Evolutionary conservation across 371 early-diverging fungal genomes (phyloP).

Genomic region (Syncephalis fuscata): DNA sequence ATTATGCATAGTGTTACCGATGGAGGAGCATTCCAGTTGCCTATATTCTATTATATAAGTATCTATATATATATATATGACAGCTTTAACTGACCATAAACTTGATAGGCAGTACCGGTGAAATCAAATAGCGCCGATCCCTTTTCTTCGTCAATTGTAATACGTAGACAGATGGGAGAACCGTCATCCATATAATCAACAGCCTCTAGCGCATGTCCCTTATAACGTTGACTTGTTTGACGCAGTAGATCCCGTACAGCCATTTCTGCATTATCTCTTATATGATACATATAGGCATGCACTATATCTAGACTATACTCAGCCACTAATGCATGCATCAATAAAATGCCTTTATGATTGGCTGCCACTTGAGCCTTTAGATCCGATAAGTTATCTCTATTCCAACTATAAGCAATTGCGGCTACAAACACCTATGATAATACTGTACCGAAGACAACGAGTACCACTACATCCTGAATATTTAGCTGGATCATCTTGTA

Average conservation of each 20-base stretch:
- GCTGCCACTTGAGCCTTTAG: slow-evolving; percentile 92
- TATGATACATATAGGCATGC: slow-evolving; percentile 83
- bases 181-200: slow-evolving; percentile 92
- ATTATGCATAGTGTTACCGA: slow-evolving; percentile 27
- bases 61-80: neutral
- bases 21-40: slow-evolving; percentile 42
- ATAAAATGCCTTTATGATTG: slow-evolving; percentile 80
- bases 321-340: slow-evolving; percentile 61
- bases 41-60: neutral
- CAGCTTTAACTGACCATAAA: slow-evolving; percentile 40
- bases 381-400: slow-evolving; percentile 82
- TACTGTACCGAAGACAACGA: slow-evolving; percentile 29
- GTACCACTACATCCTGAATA: slow-evolving; percentile 81
- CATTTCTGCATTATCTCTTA: slow-evolving; percentile 68
- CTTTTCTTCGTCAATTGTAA: slow-evolving; percentile 50
- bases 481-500: slow-evolving; percentile 66
- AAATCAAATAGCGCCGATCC: slow-evolving; percentile 86
- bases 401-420: slow-evolving; percentile 9
- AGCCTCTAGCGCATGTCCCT: slow-evolving; percentile 33
- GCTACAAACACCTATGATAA: too few relatives aligned
- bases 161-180: slow-evolving; percentile 51
- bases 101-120: slow-evolving; percentile 74
- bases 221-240: slow-evolving; percentile 22
- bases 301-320: slow-evolving; percentile 79
- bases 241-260: slow-evolving; percentile 68